Percentiles rank a stretch among this genome's conserved stretches.
These are phyloP conservation scores for Escovopsis weberi DNA, from an alignment of 2,329 filamentous ascomycete species.

Conservation along the genomic window DNA sequence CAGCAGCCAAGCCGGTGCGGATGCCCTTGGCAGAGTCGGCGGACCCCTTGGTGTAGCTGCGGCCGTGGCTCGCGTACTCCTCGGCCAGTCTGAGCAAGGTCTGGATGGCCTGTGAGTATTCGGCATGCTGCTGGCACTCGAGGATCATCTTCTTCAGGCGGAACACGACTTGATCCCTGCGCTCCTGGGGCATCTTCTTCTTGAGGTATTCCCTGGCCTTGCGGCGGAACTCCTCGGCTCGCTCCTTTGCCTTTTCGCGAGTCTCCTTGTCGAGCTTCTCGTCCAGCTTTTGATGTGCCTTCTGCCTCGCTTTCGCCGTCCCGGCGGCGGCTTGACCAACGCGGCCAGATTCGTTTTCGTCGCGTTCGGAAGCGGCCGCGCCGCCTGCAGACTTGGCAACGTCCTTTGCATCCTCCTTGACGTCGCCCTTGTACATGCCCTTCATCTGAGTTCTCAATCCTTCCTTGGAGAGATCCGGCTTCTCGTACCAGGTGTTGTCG, in stretches of 20 bases:
- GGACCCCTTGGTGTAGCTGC: constrained; percentile 46
- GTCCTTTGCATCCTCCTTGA: constrained; percentile 44
- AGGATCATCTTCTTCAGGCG: constrained; percentile 95
- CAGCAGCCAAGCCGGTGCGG: constrained; percentile 50
- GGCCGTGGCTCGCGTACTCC: constrained; percentile 66
- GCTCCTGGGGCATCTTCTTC: constrained; percentile 81
- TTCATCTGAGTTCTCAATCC: constrained; percentile 56
- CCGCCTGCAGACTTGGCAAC: constrained; percentile 42
- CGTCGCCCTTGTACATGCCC: constrained; percentile 40
- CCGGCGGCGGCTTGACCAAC: constrained; percentile 28
- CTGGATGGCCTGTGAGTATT: constrained; percentile 85
- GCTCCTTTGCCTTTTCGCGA: constrained; percentile 31
- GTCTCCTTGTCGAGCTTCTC: constrained; percentile 53
- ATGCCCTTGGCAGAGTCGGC: constrained; percentile 59
- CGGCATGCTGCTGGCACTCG: constrained; percentile 87
- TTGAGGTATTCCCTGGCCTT: constrained; percentile 60
- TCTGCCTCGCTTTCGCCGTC: constrained; percentile 18
- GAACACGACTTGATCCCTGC: constrained; percentile 82
- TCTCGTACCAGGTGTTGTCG: constrained; percentile 89
- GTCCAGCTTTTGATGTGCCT: constrained; percentile 41
- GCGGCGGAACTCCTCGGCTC: constrained; percentile 28
- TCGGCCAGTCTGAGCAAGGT: constrained; percentile 75
- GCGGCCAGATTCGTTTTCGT: constrained; percentile 33
- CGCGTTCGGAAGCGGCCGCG: constrained; percentile 35
- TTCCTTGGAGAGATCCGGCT: constrained; percentile 58